Base-by-base conservation (phyloP, 805 yeast species). In the Candida yuanshanica region DNA sequence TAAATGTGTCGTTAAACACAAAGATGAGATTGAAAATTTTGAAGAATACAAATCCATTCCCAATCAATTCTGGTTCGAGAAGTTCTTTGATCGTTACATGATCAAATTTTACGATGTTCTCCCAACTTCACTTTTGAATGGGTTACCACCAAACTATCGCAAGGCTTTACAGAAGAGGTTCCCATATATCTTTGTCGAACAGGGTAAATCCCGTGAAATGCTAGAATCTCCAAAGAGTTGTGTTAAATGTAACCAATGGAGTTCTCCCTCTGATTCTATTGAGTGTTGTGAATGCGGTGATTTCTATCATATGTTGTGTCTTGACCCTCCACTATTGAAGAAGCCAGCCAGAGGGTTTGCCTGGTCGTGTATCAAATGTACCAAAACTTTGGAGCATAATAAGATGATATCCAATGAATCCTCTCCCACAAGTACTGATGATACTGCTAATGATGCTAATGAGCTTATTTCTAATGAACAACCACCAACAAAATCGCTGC, bases 311-410 rank as follows among this genome's bases (percentile, higher is more conserved):
- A 75, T 89, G 77, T 68, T 78, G 27, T 90, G 98, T 55, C 72
- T 89, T 36, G 86, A 83, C 45, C 96, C 96, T 1, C 96, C 96
- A 1, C 62, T 88, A 31, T 58, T 75, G 39, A 75, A 76, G 47
- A 85, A 85, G 53, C 96, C 96, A 1, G 80, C 85, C 34, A 66
- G 95, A 43, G 96, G 95, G 1, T 84, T 87, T 56, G 85, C 88
- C 8, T 90, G 96, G 96, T 74, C 87, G 20, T 89, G 97, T 66
- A 90, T 86, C 22, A 58, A 66, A 5, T 89, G 97, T 64, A 70
- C 81, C n/a, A 74, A 77, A 49, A 71, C 66, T 24, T 48, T 45
- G n/a, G 59, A 45, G 37, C 36, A 20, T 20, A 42, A 29, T 51
- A 56, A 44, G 38, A 37, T 37, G 43, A 38, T 53, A 24, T 44